phyloP scores from a whole-genome alignment of 169 alveolate species.

The Plasmodium billcollinsi region DNA sequence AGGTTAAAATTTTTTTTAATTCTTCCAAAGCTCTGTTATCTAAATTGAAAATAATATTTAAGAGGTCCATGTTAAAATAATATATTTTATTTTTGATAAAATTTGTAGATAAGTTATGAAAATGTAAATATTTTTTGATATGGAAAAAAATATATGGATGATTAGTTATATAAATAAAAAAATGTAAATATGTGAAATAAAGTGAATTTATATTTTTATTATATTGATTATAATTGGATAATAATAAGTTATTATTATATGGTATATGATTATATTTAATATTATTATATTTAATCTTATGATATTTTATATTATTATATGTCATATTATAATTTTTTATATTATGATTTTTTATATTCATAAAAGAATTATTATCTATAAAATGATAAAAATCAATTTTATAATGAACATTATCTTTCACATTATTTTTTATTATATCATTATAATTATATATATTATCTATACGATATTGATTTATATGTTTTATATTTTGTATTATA shows the following conservation, averaged over 20 bases:
- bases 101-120: constrained; percentile 47
- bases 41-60: constrained; percentile 45
- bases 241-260: too few species aligned
- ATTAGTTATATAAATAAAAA: constrained; percentile 47
- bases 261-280: too few species aligned
- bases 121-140: constrained; percentile 62
- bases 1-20: constrained; percentile 27
- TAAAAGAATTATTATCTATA: constrained; percentile 1
- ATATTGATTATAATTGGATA: background rate
- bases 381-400: constrained; percentile 54
- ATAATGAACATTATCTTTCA: constrained; percentile 33
- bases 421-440: constrained; percentile 59
- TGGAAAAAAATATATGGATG: constrained; percentile 50
- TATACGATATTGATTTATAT: constrained; percentile 45
- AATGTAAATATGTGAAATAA: constrained; percentile 37
- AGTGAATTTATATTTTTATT: constrained; percentile 30
- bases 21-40: constrained; percentile 45
- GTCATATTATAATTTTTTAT: background rate
- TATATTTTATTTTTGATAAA: constrained; percentile 29
- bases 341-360: constrained; percentile 1
- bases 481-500: constrained; percentile 5
- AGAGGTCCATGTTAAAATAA: constrained; percentile 43
- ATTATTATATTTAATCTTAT: too few species aligned
- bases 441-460: constrained; percentile 32
- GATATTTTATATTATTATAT: background rate